Percentiles rank a stretch among this genome's conserved stretches.
phyloP scores from a whole-genome alignment of 768 basidiomycete genomes.

The Mycena leptocephala region DNA sequence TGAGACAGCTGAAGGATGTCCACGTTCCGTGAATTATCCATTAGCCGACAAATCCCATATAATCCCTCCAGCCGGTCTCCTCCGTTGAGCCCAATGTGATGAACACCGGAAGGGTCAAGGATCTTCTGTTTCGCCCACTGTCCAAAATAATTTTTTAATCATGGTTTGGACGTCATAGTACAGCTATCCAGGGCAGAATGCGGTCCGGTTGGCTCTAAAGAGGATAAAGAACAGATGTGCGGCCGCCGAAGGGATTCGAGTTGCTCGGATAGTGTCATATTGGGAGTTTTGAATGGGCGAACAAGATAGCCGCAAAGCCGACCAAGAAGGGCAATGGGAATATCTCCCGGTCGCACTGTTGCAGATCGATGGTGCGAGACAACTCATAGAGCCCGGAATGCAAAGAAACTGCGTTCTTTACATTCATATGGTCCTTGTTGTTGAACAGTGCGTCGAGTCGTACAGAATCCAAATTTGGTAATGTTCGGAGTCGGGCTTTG shows the following conservation, averaged over 20 bases:
- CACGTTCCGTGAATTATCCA: no score
- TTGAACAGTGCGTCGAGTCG: neutral
- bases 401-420: neutral
- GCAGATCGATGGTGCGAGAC: neutral
- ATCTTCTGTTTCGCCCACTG: neutral
- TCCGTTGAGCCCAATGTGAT: no score
- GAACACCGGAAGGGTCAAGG: no score
- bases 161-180: neutral
- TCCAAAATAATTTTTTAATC: neutral
- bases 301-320: neutral
- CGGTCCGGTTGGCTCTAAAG: neutral
- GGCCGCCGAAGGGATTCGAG: neutral
- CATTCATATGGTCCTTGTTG: slow-evolving; percentile 1
- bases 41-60: no score
- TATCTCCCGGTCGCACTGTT: neutral
- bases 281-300: neutral
- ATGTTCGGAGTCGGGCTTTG: no score
- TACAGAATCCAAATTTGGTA: neutral
- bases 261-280: neutral
- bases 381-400: neutral
- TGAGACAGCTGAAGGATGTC: no score
- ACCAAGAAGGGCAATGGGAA: neutral
- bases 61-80: no score
- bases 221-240: neutral
- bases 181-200: neutral